Base-by-base conservation (phyloP, 2,329 filamentous ascomycete species). In the Sporothrix pseudoabietina region DNA sequence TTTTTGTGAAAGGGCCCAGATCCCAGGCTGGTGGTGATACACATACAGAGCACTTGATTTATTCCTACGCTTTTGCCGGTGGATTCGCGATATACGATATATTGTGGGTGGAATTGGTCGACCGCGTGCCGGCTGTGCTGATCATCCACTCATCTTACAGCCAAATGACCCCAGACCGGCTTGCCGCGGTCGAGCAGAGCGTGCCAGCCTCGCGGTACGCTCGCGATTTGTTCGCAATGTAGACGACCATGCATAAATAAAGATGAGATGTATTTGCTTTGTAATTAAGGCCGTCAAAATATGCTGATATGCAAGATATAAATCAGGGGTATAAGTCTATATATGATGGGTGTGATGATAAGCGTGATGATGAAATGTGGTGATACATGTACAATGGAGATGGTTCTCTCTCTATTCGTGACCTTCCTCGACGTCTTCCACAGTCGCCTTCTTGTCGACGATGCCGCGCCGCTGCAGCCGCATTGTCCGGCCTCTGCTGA, bases 271-370 rank as follows among this genome's bases (percentile, higher is more conserved):
- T 39, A 39, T 69, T 69, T 49, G 49, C 32, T 70, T 55, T 44
- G n/a, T 55, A 41, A 41, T 39, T 30, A 39, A 70, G 22, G 49
- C 68, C 68, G 52, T 70, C 49, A 70, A 70, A 57, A 54, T 41
- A 68, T 52, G 14, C 66, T 22, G 19, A 69, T 39, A 69, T 54
- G 44, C 22, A 68, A 32, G 44, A 68, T 49, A 52, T 68, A 52
- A 68, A 69, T 70, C 68, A 70, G 52, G 49, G 68, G 68, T 70
- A 70, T 70, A 69, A 69, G 41, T 69, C 49, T 69, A 68, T 66
- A 30, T 26, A 26, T 16, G n/a, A 65, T 66, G 39, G 32, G 63
- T 55, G 26, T 49, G 44, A 47, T 47, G 26, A 26, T 26, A 26
- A 26, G 26, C 26, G 41, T 47, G 14, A 49, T 49, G 44, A 49